A percentile compares a stretch with the other conserved stretches of the same genome.
Evolutionary conservation across 2,329 filamentous ascomycete genomes (phyloP).

Genomic region (Penicillium sp.): DNA sequence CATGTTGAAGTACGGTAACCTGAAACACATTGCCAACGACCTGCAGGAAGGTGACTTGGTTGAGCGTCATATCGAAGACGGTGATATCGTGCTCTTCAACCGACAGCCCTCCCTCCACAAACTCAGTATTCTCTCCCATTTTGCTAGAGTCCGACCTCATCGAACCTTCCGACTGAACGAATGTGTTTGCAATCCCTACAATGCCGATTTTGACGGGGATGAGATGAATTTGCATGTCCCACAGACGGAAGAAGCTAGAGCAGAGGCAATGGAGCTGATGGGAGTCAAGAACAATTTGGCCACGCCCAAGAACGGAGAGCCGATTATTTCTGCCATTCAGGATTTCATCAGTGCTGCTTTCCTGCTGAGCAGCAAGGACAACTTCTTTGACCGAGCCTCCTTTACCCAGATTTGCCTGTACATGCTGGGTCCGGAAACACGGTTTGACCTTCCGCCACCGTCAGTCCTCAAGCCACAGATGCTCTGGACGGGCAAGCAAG

Average conservation of each 20-base stretch:
- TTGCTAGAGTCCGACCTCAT: conserved; percentile 88
- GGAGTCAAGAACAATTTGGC: conserved; percentile 94
- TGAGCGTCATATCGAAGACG: conserved; percentile 89
- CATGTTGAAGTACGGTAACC: conserved; percentile 69
- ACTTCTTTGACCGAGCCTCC: conserved; percentile 81
- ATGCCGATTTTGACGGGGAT: conserved; percentile 97
- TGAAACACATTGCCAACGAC: conserved; percentile 65
- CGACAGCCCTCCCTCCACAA: conserved; percentile 97
- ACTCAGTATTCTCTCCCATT: conserved; percentile 95
- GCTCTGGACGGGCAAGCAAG: conserved; percentile 94
- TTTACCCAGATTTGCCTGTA: conserved; percentile 89
- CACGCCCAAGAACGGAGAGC: conserved; percentile 95
- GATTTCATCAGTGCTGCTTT: conserved; percentile 98
- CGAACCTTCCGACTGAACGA: conserved; percentile 95
- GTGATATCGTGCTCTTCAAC: conserved; percentile 95
- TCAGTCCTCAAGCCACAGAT: conserved; percentile 78
- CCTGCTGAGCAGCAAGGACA: conserved; percentile 83
- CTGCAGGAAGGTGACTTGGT: conserved; percentile 82
- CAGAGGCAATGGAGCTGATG: conserved; percentile 95
- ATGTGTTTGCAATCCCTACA: conserved; percentile 97
- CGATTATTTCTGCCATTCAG: conserved; percentile 97
- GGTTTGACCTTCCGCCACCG: conserved; percentile 80
- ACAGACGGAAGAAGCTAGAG: conserved; percentile 92
- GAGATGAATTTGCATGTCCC: conserved; percentile 99
- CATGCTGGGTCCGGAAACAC: conserved; percentile 78